phyloP scores from a whole-genome alignment of 2,329 filamentous ascomycete species.

The Pestalotiopsis sp. region DNA sequence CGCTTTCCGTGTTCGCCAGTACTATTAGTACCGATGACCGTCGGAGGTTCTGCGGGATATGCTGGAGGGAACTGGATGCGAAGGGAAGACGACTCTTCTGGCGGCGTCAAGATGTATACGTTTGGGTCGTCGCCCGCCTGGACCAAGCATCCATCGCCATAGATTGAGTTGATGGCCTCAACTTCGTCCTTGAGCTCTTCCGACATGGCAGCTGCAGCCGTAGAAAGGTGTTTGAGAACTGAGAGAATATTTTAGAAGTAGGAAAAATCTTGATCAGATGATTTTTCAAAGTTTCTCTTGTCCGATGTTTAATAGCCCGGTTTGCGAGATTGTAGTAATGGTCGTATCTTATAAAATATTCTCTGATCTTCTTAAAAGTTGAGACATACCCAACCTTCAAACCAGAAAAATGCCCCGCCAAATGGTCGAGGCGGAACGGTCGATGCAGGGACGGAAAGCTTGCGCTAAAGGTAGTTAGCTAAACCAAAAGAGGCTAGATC shows the following conservation, averaged over 20 bases:
- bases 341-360: background rate
- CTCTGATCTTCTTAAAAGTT: background rate
- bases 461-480: background rate
- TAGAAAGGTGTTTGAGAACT: background rate
- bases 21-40: constrained; percentile 77
- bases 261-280: background rate
- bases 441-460: background rate
- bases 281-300: background rate
- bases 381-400: background rate
- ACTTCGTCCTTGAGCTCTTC: constrained; percentile 73
- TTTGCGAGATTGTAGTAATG: background rate
- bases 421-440: background rate
- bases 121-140: constrained; percentile 39
- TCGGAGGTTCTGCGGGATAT: constrained; percentile 77
- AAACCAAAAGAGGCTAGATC: background rate
- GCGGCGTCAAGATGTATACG: constrained; percentile 68
- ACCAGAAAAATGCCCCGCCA: constrained; percentile 5
- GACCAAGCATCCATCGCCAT: constrained; percentile 67
- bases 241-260: background rate
- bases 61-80: constrained; percentile 69
- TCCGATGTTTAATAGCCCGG: background rate
- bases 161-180: constrained; percentile 84
- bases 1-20: constrained; percentile 69
- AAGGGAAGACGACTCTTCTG: constrained; percentile 59
- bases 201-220: constrained; percentile 43